Percentiles rank a stretch among this genome's conserved stretches.
These are phyloP conservation scores for Leishmania aethiopica DNA, from an alignment of 208 protist species.

Conservation along the genomic window DNA sequence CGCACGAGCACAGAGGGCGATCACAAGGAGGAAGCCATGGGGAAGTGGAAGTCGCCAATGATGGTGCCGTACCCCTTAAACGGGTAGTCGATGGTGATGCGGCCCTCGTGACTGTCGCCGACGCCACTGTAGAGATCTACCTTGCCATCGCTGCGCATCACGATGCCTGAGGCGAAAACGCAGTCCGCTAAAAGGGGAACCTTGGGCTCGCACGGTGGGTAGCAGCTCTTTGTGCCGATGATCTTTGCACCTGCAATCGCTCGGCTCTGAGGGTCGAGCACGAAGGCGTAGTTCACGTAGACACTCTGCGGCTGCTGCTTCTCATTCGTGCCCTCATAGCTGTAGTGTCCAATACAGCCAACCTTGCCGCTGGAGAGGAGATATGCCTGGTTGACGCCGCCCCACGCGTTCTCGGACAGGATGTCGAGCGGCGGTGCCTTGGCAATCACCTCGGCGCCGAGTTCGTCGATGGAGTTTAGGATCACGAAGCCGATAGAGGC, in stretches of 20 bases:
- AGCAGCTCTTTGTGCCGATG: conserved; percentile 45
- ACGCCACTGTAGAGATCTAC: conserved; percentile 59
- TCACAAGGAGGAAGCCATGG: conserved; percentile 9
- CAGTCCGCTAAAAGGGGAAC: conserved; percentile 36
- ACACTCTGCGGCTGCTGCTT: conserved; percentile 27
- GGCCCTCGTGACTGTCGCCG: conserved; percentile 38
- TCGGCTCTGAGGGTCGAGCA: conserved; percentile 37
- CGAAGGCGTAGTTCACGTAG: conserved; percentile 52
- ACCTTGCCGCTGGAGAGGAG: conserved; percentile 47
- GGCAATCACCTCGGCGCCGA: conserved; percentile 19
- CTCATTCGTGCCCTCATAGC: conserved; percentile 22
- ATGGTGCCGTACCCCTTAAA: conserved; percentile 39
- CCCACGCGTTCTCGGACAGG: conserved; percentile 36
- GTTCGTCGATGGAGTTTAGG: conserved; percentile 30
- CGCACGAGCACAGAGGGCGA: background rate
- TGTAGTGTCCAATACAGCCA: conserved; percentile 54
- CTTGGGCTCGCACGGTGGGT: conserved; percentile 40
- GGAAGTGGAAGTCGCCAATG: conserved; percentile 19
- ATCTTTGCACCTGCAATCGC: conserved; percentile 31
- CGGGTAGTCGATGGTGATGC: conserved; percentile 53
- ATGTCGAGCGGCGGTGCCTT: conserved; percentile 32
- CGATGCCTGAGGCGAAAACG: conserved; percentile 57
- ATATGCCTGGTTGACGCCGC: conserved; percentile 56
- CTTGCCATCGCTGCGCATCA: conserved; percentile 55
- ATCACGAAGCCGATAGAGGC: conserved; percentile 46